Conservation (phyloP, 2,329 filamentous ascomycete genomes). For the Curvularia spicifera region DNA sequence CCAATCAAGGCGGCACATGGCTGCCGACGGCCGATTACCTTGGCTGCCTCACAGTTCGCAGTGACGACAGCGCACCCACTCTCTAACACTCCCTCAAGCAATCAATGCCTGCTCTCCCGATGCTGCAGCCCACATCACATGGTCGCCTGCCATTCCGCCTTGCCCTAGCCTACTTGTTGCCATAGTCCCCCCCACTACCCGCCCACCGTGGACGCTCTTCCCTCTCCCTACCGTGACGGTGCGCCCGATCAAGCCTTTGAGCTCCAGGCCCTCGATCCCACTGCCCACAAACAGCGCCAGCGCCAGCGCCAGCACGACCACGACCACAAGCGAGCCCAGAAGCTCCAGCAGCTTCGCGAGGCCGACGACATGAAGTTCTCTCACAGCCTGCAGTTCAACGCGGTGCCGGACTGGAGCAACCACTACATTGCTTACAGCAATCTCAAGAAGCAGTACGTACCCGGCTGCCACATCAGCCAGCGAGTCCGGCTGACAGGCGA, state of each 20-base stretch:
- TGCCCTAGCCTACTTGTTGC: conserved; percentile 11
- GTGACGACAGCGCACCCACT: conserved; percentile 16
- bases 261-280: conserved; percentile 38
- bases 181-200: conserved; percentile 11
- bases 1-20: conserved; percentile 21
- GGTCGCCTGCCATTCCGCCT: conserved; percentile 13
- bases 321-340: conserved; percentile 62
- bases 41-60: conserved; percentile 7
- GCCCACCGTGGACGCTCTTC: conserved; percentile 37
- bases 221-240: conserved; percentile 25
- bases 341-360: conserved; percentile 73
- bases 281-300: conserved; percentile 12
- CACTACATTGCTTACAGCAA: conserved; percentile 99
- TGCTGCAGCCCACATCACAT: conserved; percentile 15
- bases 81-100: conserved; percentile 7
- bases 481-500: conserved; percentile 30
- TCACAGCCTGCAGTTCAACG: conserved; percentile 98
- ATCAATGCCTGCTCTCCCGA: conserved; percentile 13
- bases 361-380: conserved; percentile 98
- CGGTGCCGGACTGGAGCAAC: conserved; percentile 98
- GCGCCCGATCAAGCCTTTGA: conserved; percentile 36
- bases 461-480: neutral
- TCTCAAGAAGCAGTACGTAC: conserved; percentile 89
- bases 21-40: neutral
- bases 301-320: conserved; percentile 28